phyloP scores from a whole-genome alignment of 1,284 basidiomycete genomes.

The Trichosporon sp. region DNA sequence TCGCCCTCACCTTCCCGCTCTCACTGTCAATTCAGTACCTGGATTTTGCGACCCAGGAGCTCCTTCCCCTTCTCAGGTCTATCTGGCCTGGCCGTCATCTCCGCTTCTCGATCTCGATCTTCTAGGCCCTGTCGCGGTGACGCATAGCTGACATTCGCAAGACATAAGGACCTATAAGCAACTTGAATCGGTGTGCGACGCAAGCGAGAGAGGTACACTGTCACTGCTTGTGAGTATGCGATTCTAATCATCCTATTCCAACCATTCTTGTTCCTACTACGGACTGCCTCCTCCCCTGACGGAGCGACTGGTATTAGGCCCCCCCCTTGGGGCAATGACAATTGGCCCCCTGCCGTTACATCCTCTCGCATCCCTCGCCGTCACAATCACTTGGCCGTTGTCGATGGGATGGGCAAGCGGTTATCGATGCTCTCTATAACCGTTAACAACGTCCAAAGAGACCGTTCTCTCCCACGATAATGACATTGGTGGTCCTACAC shows the following conservation, averaged over 20 bases:
- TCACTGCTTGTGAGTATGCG: not conserved
- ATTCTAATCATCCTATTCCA: not conserved
- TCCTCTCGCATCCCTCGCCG: not conserved
- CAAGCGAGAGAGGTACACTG: not conserved
- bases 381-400: not conserved
- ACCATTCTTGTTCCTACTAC: not conserved
- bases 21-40: conserved; percentile 2
- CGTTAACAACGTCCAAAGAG: not conserved
- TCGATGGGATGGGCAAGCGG: not conserved
- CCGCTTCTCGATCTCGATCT: not conserved
- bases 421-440: not conserved
- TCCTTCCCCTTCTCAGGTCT: not conserved
- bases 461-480: not conserved
- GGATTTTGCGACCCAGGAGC: not conserved
- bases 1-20: not conserved
- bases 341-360: not conserved
- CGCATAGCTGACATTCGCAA: not conserved
- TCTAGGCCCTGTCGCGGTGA: not conserved
- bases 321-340: not conserved
- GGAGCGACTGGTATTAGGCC: not conserved
- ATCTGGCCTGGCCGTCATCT: not conserved
- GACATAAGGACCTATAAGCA: not conserved
- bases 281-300: not conserved
- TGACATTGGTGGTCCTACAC: not conserved
- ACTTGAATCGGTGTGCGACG: not conserved